A percentile compares a stretch with the other conserved stretches of the same genome.
These are phyloP conservation scores for Lotmaria passim DNA, from an alignment of 208 protist species.

Conservation along the genomic window DNA sequence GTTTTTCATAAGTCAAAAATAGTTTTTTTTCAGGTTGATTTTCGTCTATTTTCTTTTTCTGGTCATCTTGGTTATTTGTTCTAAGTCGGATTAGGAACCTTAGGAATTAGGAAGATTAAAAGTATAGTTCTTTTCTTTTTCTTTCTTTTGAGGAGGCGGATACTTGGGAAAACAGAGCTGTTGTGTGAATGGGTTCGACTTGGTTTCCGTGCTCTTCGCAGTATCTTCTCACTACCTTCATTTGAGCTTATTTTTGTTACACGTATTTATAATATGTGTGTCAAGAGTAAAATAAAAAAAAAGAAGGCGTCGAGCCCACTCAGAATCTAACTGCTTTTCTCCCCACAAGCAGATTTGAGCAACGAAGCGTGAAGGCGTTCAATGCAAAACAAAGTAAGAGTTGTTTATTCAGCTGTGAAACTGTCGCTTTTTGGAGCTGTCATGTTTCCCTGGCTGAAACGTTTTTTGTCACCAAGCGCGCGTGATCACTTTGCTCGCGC, in stretches of 20 bases:
- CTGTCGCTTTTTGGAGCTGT: too few relatives aligned
- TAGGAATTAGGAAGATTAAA: slow-evolving; percentile 31
- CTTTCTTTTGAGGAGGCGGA: slow-evolving; percentile 7
- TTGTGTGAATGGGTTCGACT: neutral
- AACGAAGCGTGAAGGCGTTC: too few relatives aligned
- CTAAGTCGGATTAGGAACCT: slow-evolving; percentile 15
- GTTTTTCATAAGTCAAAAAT: slow-evolving; percentile 5
- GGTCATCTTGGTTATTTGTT: neutral
- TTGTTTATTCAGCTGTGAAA: too few relatives aligned
- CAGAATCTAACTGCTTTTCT: neutral
- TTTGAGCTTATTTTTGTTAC: slow-evolving; percentile 27
- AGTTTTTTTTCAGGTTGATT: slow-evolving; percentile 8
- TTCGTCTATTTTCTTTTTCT: slow-evolving; percentile 20
- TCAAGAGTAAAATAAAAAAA: slow-evolving; percentile 8
- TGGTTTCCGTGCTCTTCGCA: slow-evolving; percentile 10
- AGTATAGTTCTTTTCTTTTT: slow-evolving; percentile 9
- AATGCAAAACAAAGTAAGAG: too few relatives aligned
- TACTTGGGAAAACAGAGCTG: neutral
- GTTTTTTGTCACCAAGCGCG: too few relatives aligned
- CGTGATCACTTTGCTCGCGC: too few relatives aligned
- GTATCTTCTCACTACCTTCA: slow-evolving; percentile 12
- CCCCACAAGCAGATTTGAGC: too few relatives aligned
- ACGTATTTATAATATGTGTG: slow-evolving; percentile 14
- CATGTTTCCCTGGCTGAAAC: too few relatives aligned
- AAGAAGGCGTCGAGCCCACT: neutral